A percentile compares a stretch with the other conserved stretches of the same genome.
Conservation (phyloP, 306 rosid species). For the Albizia julibrissin region DNA sequence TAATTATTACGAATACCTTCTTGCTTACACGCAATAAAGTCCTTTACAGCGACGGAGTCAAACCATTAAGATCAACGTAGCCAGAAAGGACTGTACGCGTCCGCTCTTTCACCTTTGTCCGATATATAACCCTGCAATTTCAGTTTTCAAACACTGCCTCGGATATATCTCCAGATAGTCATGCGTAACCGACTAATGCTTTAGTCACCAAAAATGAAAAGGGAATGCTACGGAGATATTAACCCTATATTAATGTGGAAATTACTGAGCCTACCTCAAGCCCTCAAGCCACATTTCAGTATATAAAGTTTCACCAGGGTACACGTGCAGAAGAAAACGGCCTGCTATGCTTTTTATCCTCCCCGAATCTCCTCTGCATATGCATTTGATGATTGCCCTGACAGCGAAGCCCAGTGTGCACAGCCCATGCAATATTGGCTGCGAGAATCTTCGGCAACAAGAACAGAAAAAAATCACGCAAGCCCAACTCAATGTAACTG, state of each 20-base stretch:
- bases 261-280: constrained; percentile 50
- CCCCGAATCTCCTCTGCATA: constrained; percentile 78
- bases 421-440: constrained; percentile 89
- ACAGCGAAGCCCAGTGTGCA: constrained; percentile 92
- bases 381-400: constrained; percentile 79
- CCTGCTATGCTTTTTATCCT: constrained; percentile 69
- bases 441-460: constrained; percentile 65
- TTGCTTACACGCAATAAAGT: background rate
- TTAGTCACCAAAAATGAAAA: background rate
- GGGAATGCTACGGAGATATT: background rate
- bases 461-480: constrained; percentile 8
- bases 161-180: background rate
- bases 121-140: constrained; percentile 77
- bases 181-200: background rate
- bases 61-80: constrained; percentile 55
- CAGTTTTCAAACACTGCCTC: constrained; percentile 20
- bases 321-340: constrained; percentile 83
- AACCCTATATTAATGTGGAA: constrained; percentile 4
- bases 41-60: constrained; percentile 56
- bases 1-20: background rate
- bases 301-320: constrained; percentile 85
- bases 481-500: background rate
- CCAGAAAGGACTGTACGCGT: constrained; percentile 73
- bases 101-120: constrained; percentile 82
- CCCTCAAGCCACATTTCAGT: constrained; percentile 98